Evolutionary conservation across 306 rosid species (phyloP).

Genomic region (Vicia villosa): DNA sequence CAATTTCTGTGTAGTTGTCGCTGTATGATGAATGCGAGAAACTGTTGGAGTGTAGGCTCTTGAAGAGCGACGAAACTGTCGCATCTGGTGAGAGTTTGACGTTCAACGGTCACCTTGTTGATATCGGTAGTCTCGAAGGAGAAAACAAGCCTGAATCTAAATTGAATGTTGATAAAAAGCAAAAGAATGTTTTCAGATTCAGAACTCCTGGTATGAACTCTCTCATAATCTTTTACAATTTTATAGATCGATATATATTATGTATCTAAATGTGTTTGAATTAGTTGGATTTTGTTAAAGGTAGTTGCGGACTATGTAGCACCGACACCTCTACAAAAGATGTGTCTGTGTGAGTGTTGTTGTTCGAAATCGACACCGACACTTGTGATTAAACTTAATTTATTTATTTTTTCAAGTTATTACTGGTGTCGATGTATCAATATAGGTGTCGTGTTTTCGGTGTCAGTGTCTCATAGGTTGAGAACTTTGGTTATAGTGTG

Average conservation of each 20-base stretch:
- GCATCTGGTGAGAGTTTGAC: constrained; percentile 51
- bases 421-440: too few species aligned
- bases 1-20: constrained; percentile 46
- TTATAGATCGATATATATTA: background rate
- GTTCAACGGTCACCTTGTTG: constrained; percentile 48
- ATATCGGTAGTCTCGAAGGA: constrained; percentile 55
- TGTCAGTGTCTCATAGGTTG: too few species aligned
- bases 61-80: constrained; percentile 68
- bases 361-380: too few species aligned
- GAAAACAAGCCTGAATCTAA: constrained; percentile 41
- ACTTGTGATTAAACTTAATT: too few species aligned
- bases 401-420: too few species aligned
- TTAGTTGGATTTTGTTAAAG: background rate
- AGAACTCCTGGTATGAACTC: constrained; percentile 37
- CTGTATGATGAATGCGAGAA: constrained; percentile 73
- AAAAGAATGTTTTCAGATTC: constrained; percentile 32
- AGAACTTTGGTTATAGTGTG: background rate
- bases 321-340: too few species aligned
- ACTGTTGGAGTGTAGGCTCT: constrained; percentile 63
- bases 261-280: background rate
- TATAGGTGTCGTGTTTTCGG: too few species aligned
- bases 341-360: too few species aligned
- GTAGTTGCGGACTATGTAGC: background rate
- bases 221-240: background rate
- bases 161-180: constrained; percentile 39